These are phyloP conservation scores for Aspergillus floridensis DNA, from an alignment of 2,329 filamentous ascomycete species.

Conservation along the genomic window DNA sequence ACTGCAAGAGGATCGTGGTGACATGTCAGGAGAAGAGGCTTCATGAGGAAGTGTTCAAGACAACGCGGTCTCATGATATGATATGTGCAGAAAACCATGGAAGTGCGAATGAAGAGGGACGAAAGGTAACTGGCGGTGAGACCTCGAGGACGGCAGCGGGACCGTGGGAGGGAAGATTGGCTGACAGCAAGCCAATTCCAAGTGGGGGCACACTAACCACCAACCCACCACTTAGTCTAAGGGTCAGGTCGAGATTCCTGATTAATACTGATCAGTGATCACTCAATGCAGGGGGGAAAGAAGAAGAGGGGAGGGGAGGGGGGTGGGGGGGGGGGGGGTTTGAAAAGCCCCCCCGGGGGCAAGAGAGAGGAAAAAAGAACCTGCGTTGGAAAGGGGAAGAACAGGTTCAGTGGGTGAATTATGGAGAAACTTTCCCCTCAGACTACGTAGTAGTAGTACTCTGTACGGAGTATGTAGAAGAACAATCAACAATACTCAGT, in stretches of 20 bases:
- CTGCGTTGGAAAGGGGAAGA: background rate
- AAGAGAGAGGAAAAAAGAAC: background rate
- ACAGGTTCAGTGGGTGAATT: background rate
- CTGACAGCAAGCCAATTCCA: background rate
- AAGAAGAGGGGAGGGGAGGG: too few species aligned
- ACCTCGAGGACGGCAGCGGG: background rate
- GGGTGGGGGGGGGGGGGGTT: too few species aligned
- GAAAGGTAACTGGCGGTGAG: background rate
- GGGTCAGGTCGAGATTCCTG: background rate
- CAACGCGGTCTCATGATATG: background rate
- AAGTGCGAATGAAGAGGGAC: background rate
- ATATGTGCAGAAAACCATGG: too few species aligned
- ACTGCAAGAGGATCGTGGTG: background rate
- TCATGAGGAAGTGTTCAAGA: background rate
- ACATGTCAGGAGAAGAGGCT: background rate
- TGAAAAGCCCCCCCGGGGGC: background rate
- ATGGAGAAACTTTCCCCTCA: too few species aligned
- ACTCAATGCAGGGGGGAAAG: background rate
- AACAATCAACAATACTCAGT: too few species aligned
- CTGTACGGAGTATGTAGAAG: too few species aligned
- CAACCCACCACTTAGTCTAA: background rate
- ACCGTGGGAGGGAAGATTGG: background rate
- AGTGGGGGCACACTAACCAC: background rate
- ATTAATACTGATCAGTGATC: background rate
- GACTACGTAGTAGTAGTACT: too few species aligned